Base-by-base conservation (phyloP, 176 grass and related monocot species). In the Oryza officinalis region DNA sequence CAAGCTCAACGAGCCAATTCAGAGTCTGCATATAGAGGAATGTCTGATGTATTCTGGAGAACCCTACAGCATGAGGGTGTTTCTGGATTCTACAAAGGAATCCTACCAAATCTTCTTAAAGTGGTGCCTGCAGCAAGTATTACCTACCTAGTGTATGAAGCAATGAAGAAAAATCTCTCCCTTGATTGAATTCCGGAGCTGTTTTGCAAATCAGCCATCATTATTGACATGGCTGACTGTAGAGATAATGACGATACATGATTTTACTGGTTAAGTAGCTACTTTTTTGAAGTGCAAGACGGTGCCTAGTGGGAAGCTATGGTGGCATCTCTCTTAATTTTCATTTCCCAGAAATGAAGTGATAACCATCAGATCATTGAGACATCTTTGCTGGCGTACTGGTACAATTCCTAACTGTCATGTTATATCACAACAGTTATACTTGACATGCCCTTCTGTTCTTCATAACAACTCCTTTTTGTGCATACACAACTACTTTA, bases 61-160 rank as follows among this genome's bases (percentile, higher is more conserved):
- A 97, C 95, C 61, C 79, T 97, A 80, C 84, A 87, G 14, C 84
- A 91, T 26, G 95, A 97, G 80, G 95, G 95, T 23, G n/a, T 89
- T 83, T 89, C 84, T 87, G 95, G 95, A 77, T 94, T 97, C 71
- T 97, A 97, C 81, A 97, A 97, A 86, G 95, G 95, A 72, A 89
- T 97, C 65, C 79, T 97, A 45, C 95, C 95, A n/a, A 97, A 97
- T 77, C 85, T 97, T 50, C 92, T 97, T 69, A 97, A 97, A 93
- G 95, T 97, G 71, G 93, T 97, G 84, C 95, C 95, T 82, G 82
- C 92, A 28, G 95, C 95, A 77, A 94, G 95, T 91, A 97, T 97
- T 91, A 97, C 95, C 57, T 97, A 97, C 82, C 72, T 97, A 73
- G 85, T 91, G 63, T 97, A 97, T 80, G 95, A 97, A 75, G 90